Evolutionary conservation across 2,329 filamentous ascomycete species (phyloP).

Genomic region (Microdochium trichocladiopsis): DNA sequence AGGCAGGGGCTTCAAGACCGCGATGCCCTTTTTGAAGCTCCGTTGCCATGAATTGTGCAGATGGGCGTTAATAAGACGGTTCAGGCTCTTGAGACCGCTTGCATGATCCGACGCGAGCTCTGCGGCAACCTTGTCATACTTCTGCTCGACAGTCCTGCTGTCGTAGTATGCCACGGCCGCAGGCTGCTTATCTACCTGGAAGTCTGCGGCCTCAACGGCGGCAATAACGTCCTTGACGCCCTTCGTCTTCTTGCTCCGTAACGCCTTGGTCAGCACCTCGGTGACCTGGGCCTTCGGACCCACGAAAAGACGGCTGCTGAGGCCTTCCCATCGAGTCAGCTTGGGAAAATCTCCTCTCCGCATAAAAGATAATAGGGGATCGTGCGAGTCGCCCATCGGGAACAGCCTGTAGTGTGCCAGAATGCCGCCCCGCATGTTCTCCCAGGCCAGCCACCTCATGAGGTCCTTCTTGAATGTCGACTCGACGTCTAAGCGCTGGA

Average conservation of each 20-base stretch:
- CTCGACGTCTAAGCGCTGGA: conserved; percentile 59
- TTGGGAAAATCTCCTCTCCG: conserved; percentile 68
- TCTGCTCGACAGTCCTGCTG: conserved; percentile 48
- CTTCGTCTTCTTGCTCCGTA: conserved; percentile 48
- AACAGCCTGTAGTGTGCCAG: conserved; percentile 73
- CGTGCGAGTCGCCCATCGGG: conserved; percentile 74
- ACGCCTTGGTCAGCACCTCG: conserved; percentile 52
- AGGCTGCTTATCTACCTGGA: conserved; percentile 59
- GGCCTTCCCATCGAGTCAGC: conserved; percentile 65
- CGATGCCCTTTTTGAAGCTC: conserved; percentile 67
- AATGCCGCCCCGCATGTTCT: conserved; percentile 78
- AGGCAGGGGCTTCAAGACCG: conserved; percentile 72
- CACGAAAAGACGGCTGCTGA: conserved; percentile 67
- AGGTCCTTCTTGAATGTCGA: conserved; percentile 59
- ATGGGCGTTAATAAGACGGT: conserved; percentile 74
- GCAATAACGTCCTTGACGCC: conserved; percentile 56
- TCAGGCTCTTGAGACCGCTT: conserved; percentile 58
- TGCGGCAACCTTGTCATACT: conserved; percentile 62
- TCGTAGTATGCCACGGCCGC: conserved; percentile 74
- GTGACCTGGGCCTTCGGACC: conserved; percentile 60
- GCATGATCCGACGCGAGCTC: conserved; percentile 49
- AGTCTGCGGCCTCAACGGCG: conserved; percentile 48
- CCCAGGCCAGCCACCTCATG: conserved; percentile 88
- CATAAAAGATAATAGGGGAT: conserved; percentile 64
- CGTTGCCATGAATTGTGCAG: conserved; percentile 82